Percentiles rank a stretch among this genome's conserved stretches.
Conservation (phyloP, 1,139 yeast genomes). For the Candida sp. region DNA sequence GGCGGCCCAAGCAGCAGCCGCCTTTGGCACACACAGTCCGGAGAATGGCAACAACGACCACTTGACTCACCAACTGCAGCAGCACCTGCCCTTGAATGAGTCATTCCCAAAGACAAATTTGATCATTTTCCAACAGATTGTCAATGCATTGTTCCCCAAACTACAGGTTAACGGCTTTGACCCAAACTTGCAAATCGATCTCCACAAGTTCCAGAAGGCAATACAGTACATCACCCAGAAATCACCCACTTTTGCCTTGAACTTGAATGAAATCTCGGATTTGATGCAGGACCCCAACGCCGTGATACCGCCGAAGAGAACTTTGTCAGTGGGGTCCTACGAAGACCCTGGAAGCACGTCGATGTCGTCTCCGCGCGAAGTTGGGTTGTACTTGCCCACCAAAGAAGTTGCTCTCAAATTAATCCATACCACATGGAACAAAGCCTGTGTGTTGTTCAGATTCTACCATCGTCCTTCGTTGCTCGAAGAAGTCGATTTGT, state of each 20-base stretch:
- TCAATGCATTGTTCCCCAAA: constrained; percentile 54
- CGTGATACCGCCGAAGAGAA: constrained; percentile 17
- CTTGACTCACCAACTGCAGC: not conserved
- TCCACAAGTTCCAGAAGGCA: constrained; percentile 34
- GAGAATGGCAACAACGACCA: constrained; percentile 10
- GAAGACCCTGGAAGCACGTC: constrained; percentile 17
- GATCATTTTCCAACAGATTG: constrained; percentile 28
- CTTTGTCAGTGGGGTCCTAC: constrained; percentile 23
- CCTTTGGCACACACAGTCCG: constrained; percentile 8
- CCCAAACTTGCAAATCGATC: constrained; percentile 34
- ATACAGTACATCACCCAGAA: constrained; percentile 25
- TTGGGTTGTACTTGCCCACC: constrained; percentile 76
- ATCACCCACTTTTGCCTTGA: constrained; percentile 16
- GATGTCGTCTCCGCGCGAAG: constrained; percentile 36
- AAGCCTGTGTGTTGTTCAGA: constrained; percentile 83
- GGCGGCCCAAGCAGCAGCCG: constrained; percentile 17
- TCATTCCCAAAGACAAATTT: constrained; percentile 18
- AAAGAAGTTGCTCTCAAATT: constrained; percentile 73
- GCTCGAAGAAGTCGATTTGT: constrained; percentile 52
- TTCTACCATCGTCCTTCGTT: constrained; percentile 88
- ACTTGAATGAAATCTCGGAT: constrained; percentile 27
- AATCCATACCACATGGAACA: constrained; percentile 81
- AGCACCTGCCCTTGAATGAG: constrained; percentile 6
- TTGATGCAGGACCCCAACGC: constrained; percentile 24
- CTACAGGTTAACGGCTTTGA: constrained; percentile 43